These are phyloP conservation scores for Wickerhamomyces tratensis DNA, from an alignment of 805 yeast species.

Conservation along the genomic window DNA sequence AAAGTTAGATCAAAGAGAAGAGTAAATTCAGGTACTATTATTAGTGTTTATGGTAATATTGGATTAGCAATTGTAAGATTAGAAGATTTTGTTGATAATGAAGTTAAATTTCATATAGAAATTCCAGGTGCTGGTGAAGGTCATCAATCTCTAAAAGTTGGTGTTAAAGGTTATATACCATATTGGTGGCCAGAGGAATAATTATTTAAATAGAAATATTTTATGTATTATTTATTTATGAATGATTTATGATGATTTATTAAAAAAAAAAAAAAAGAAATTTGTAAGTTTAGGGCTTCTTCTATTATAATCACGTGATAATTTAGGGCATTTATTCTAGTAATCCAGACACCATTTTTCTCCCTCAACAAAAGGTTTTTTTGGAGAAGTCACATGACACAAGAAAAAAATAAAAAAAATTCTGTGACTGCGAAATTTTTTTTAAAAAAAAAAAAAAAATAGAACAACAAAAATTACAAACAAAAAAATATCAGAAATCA, in stretches of 20 bases:
- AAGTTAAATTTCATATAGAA: constrained; percentile 21
- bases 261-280: too few relatives aligned
- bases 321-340: too few relatives aligned
- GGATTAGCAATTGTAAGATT: constrained; percentile 58
- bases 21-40: constrained; percentile 47
- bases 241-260: too few relatives aligned
- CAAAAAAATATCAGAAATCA: too few relatives aligned
- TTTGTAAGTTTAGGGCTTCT: too few relatives aligned
- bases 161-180: constrained; percentile 47
- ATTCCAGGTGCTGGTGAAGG: constrained; percentile 15
- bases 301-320: too few relatives aligned
- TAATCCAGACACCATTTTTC: too few relatives aligned
- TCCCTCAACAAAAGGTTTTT: too few relatives aligned
- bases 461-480: too few relatives aligned
- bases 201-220: neutral
- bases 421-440: neutral
- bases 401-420: constrained; percentile 1
- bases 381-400: too few relatives aligned
- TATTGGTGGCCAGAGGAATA: constrained; percentile 64
- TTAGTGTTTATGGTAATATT: constrained; percentile 43
- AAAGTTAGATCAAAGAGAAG: constrained; percentile 20
- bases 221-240: too few relatives aligned
- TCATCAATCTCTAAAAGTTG: constrained; percentile 20
- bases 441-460: too few relatives aligned
- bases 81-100: constrained; percentile 31